Conservation (phyloP, 2,329 filamentous ascomycete genomes). For the Venturia carpophila region DNA sequence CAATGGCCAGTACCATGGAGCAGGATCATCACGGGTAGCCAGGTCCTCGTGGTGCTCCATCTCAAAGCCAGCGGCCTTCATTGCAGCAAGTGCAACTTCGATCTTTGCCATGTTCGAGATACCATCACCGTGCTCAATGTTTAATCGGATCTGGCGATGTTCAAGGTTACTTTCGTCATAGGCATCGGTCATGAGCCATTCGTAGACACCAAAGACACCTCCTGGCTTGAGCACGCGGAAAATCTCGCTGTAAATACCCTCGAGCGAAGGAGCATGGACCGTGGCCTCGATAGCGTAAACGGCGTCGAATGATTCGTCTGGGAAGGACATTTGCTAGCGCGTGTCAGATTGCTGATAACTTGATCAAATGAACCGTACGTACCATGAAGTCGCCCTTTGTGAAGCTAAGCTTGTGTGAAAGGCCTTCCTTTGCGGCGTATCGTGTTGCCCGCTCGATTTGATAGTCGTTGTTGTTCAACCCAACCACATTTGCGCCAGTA, state of each 20-base stretch:
- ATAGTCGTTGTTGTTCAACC: conserved; percentile 99
- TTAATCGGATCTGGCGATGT: conserved; percentile 84
- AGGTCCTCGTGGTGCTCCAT: conserved; percentile 80
- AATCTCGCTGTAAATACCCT: conserved; percentile 90
- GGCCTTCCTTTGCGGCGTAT: conserved; percentile 74
- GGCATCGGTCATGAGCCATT: conserved; percentile 96
- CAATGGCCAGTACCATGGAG: conserved; percentile 92
- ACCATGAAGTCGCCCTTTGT: conserved; percentile 97
- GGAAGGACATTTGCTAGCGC: conserved; percentile 80
- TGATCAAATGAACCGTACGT: conserved; percentile 21
- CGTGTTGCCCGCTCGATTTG: conserved; percentile 89
- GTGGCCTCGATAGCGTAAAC: conserved; percentile 98
- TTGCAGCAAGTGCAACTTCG: conserved; percentile 70
- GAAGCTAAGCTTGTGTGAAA: conserved; percentile 72
- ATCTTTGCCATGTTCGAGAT: conserved; percentile 96
- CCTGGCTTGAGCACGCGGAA: conserved; percentile 93
- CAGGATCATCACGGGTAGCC: conserved; percentile 60
- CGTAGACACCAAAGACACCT: conserved; percentile 92
- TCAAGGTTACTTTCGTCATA: conserved; percentile 84
- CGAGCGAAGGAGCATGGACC: conserved; percentile 82
- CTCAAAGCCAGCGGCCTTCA: conserved; percentile 81
- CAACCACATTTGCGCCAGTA: conserved; percentile 78
- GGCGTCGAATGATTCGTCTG: conserved; percentile 84
- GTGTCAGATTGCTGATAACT: conserved; percentile 16
- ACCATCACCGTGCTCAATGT: conserved; percentile 91